Base-by-base conservation (phyloP, 2,329 filamentous ascomycete genomes). In the Trichoderma harzianum region DNA sequence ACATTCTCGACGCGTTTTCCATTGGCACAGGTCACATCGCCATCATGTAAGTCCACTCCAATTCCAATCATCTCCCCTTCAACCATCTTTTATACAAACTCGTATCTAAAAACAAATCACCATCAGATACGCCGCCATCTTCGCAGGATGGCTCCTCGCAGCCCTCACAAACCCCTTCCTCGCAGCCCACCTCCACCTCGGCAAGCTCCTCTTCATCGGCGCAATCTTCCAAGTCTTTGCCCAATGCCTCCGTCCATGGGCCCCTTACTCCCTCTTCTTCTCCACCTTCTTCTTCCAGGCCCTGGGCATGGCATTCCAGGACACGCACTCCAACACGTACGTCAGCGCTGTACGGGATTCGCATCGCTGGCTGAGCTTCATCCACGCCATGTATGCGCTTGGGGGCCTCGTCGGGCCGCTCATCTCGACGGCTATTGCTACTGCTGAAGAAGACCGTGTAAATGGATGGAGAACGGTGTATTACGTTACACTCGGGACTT, bases 81-180 rank as follows among this genome's bases (percentile, higher is more conserved):
- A 0, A 26, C 3, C 8, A 18, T 7, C 10, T n/a, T 5, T 2
- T 5, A 62, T 39, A 62, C 14, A 18, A 18, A 21, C n/a, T 60
- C 57, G 3, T 2, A 53, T 24, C 47, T 53, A 24, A 24, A 8
- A 43, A 21, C 2, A 21, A 21, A 24, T 14, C n/a, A n/a, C 1
- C 21, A 7, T 11, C 10, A 73, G 71, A 21, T 73, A 73, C 30
- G 71, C 71, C 26, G 55, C 30, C 36, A 73, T 65, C 51, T 73
- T 73, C 72, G 28, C 72, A n/a, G 72, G 72, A 21, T 73, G 72
- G 72, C 62, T 73, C 36, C 62, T 73, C 30, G 69, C 72, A 16
- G 72, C 72, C 32, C 28, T 55, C 55, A 69, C 69, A 18, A 73
- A 73, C 47, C 62, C 72, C 36, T 64, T 68, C 55, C 63, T 73